phyloP scores from a whole-genome alignment of 371 early-diverging fungal species.

The Parasitella parasitica region DNA sequence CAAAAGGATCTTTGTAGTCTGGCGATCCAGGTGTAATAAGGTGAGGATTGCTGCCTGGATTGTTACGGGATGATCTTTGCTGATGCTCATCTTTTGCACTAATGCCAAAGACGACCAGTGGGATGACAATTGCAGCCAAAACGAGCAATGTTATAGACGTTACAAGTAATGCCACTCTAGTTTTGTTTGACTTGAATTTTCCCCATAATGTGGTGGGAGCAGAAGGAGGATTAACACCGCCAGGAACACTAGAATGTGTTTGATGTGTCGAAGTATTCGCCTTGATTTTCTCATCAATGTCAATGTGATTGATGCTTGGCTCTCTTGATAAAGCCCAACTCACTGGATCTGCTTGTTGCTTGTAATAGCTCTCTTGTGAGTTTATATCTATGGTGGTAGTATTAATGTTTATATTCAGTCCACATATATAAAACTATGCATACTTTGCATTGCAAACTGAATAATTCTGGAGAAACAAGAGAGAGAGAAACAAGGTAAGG shows the following conservation, averaged over 20 bases:
- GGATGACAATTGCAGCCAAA: slow-evolving; percentile 4
- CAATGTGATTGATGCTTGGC: not conserved
- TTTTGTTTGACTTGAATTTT: not conserved
- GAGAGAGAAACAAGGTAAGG: not conserved
- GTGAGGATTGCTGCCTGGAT: not conserved
- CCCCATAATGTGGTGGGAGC: not conserved
- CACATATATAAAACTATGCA: not conserved
- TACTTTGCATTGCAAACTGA: not conserved
- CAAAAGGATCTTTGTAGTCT: slow-evolving; percentile 28
- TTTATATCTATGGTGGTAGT: not conserved
- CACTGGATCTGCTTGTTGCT: not conserved
- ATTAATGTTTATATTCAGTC: not conserved
- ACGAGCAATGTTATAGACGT: not conserved
- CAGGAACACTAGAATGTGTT: not conserved
- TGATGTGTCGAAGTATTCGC: not conserved
- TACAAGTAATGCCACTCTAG: slow-evolving; percentile 1
- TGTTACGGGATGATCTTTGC: not conserved
- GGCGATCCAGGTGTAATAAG: slow-evolving; percentile 2
- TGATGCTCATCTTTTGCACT: slow-evolving; percentile 3
- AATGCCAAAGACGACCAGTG: not conserved
- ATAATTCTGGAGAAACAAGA: not conserved
- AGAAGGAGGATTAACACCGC: too few relatives aligned
- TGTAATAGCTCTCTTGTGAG: not conserved
- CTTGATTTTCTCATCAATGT: not conserved
- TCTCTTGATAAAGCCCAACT: not conserved